Evolutionary conservation across 2,329 filamentous ascomycete species (phyloP).

Genomic region (Xylariaceae sp.): DNA sequence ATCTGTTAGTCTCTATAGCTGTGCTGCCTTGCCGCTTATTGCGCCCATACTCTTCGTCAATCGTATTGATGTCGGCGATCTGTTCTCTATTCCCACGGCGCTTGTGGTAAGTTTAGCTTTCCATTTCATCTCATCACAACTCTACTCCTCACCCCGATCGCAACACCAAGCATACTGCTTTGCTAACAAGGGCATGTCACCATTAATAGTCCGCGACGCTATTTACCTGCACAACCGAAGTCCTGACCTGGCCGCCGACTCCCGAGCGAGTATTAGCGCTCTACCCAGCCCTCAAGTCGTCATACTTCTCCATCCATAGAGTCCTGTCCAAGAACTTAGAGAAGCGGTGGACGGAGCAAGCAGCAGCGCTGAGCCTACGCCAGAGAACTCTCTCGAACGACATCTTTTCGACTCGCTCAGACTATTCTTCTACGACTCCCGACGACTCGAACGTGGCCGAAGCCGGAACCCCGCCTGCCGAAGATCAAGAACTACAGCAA

Average conservation of each 20-base stretch:
- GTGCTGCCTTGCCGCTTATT: constrained; percentile 55
- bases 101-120: constrained; percentile 23
- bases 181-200: no score
- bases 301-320: constrained; percentile 44
- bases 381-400: constrained; percentile 7
- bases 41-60: constrained; percentile 65
- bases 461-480: constrained; percentile 9
- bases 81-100: constrained; percentile 32
- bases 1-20: constrained; percentile 22
- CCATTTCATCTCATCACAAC: no score
- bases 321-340: constrained; percentile 46
- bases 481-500: no score
- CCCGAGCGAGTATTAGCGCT: constrained; percentile 47
- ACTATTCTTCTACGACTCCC: neutral
- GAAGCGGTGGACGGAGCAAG: constrained; percentile 43
- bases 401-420: no score
- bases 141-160: no score
- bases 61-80: constrained; percentile 58
- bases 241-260: constrained; percentile 51
- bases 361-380: constrained; percentile 32
- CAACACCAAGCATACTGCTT: no score
- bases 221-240: constrained; percentile 42
- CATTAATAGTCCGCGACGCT: constrained; percentile 47
- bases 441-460: neutral
- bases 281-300: constrained; percentile 42